A percentile compares a stretch with the other conserved stretches of the same genome.
Evolutionary conservation across 2,329 filamentous ascomycete genomes (phyloP).

Genomic region (Pseudogymnoascus sp.): DNA sequence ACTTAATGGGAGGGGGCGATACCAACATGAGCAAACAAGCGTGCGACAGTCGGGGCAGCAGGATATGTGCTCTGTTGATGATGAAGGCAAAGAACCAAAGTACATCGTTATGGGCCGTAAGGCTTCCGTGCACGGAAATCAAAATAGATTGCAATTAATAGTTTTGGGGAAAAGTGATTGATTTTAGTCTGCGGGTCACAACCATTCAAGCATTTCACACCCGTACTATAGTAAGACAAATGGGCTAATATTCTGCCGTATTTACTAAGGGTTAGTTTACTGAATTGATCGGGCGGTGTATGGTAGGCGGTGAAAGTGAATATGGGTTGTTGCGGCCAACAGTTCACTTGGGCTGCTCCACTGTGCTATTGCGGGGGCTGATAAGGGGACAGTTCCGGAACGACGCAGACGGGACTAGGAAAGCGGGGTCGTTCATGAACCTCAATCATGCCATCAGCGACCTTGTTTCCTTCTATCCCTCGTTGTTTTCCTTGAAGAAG

Average conservation of each 20-base stretch:
- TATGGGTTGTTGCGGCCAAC: background rate
- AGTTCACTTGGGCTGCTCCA: background rate
- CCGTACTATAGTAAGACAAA: background rate
- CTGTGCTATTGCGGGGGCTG: background rate
- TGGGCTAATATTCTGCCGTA: background rate
- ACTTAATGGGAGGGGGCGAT: background rate
- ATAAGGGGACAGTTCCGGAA: background rate
- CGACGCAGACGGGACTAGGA: background rate
- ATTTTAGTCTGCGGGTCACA: background rate
- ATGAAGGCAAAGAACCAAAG: background rate
- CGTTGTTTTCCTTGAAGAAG: background rate
- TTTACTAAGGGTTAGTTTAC: background rate
- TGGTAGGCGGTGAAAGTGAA: background rate
- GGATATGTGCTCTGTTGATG: background rate
- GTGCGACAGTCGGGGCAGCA: background rate
- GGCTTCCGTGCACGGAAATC: background rate
- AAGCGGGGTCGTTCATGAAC: slow-evolving; percentile 2
- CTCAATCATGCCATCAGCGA: background rate
- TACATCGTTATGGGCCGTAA: background rate
- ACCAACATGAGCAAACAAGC: background rate
- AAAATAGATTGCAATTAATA: background rate
- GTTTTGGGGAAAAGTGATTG: background rate
- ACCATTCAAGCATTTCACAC: background rate
- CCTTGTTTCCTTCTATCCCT: background rate
- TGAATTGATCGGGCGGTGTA: background rate